Conservation (phyloP, 2,329 filamentous ascomycete genomes). For the Penicillium sp. region DNA sequence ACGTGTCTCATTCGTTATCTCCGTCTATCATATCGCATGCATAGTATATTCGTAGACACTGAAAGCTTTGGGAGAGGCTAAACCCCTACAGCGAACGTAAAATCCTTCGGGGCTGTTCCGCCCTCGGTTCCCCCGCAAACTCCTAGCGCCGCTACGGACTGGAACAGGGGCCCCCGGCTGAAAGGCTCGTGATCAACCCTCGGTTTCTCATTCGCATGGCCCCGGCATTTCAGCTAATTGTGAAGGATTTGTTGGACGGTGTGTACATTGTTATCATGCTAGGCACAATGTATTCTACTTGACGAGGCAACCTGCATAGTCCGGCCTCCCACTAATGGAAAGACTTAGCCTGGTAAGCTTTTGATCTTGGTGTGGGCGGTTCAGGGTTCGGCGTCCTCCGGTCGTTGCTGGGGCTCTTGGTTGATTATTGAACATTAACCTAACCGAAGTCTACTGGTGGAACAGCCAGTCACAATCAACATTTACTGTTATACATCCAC, state of each 20-base stretch:
- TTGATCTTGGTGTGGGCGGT: not conserved
- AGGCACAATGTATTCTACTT: not conserved
- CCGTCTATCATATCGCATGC: too few species aligned
- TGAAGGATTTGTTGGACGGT: too few species aligned
- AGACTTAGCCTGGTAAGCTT: not conserved
- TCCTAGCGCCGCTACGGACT: not conserved
- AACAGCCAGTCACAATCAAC: not conserved
- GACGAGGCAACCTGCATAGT: not conserved
- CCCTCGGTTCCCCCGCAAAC: constrained; percentile 3
- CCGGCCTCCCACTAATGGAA: not conserved
- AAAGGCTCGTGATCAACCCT: not conserved
- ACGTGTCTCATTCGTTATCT: not conserved
- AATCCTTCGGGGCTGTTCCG: not conserved
- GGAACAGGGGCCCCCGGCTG: not conserved
- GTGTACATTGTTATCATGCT: not conserved
- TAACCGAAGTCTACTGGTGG: not conserved
- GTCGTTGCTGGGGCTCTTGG: not conserved
- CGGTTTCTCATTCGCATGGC: not conserved
- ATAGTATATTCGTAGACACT: not conserved
- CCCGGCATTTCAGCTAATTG: not conserved
- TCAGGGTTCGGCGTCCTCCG: not conserved
- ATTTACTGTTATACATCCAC: not conserved
- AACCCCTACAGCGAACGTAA: not conserved
- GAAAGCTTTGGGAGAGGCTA: not conserved
- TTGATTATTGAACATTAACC: not conserved